A percentile compares a stretch with the other conserved stretches of the same genome.
These are phyloP conservation scores for Pisolithus microcarpus DNA, from an alignment of 768 basidiomycete genomes.

Conservation along the genomic window DNA sequence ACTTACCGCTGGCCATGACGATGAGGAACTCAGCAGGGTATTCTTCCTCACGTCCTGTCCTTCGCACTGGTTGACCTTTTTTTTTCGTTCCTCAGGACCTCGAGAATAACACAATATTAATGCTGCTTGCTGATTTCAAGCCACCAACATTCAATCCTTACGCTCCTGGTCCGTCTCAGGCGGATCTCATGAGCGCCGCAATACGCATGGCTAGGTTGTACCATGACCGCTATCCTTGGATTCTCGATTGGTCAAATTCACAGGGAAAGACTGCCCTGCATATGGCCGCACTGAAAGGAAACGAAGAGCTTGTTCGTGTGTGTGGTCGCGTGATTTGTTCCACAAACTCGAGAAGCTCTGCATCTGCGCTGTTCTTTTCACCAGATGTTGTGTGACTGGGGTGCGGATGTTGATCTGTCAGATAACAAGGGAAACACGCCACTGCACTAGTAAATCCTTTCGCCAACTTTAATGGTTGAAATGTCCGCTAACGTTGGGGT, in stretches of 20 bases:
- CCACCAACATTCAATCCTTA: constrained; percentile 44
- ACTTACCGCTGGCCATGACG: constrained; percentile 81
- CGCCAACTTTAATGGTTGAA: not conserved
- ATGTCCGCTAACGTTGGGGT: constrained; percentile 5
- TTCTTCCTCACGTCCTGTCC: constrained; percentile 21
- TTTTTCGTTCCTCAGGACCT: constrained; percentile 52
- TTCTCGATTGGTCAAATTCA: constrained; percentile 87
- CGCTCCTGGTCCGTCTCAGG: constrained; percentile 38
- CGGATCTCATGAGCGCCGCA: constrained; percentile 63
- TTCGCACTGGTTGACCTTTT: constrained; percentile 12
- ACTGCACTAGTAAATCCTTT: constrained; percentile 73
- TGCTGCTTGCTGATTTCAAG: constrained; percentile 82
- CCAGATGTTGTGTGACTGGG: constrained; percentile 89
- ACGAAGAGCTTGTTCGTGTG: constrained; percentile 83
- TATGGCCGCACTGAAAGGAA: constrained; percentile 80
- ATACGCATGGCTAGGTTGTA: constrained; percentile 85
- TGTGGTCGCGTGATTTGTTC: constrained; percentile 14
- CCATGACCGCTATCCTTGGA: constrained; percentile 77
- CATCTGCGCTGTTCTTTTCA: constrained; percentile 7
- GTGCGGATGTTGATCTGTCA: constrained; percentile 82
- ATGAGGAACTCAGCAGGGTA: constrained; percentile 86
- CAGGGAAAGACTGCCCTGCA: constrained; percentile 90
- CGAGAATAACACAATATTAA: constrained; percentile 89
- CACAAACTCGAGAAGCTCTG: constrained; percentile 2
- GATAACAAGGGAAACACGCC: constrained; percentile 92